Conservation (phyloP, 768 basidiomycete species). For the Russula earlei region DNA sequence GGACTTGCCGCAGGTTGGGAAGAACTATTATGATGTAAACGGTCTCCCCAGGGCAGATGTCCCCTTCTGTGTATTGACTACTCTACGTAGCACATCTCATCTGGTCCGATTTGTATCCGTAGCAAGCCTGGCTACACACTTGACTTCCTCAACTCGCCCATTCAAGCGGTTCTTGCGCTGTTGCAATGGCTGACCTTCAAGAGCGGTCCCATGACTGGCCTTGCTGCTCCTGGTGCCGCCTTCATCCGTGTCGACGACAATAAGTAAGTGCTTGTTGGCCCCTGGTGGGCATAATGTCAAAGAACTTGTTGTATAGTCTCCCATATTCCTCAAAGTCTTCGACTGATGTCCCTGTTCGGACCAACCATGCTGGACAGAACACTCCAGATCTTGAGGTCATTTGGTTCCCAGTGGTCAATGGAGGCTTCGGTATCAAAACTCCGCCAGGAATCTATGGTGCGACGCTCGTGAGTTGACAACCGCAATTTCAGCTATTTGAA, state of each 20-base stretch:
- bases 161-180: constrained; percentile 4
- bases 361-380: constrained; percentile 6
- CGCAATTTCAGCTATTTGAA: neutral
- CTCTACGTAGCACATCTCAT: constrained; percentile 2
- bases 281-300: neutral
- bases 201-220: constrained; percentile 8
- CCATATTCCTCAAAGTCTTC: constrained; percentile 7
- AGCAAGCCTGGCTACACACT: constrained; percentile 14
- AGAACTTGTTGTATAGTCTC: neutral
- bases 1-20: constrained; percentile 15
- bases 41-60: neutral
- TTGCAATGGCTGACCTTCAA: constrained; percentile 5
- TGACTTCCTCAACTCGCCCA: constrained; percentile 15
- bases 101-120: constrained; percentile 11
- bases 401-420: constrained; percentile 9
- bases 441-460: constrained; percentile 8
- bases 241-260: constrained; percentile 16
- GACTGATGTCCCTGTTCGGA: neutral
- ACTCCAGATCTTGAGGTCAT: constrained; percentile 16
- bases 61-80: neutral
- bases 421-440: neutral
- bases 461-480: constrained; percentile 2
- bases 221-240: constrained; percentile 12
- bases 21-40: constrained; percentile 16
- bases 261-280: neutral